These are phyloP conservation scores for Trametes maxima DNA, from an alignment of 768 basidiomycete genomes.

Conservation along the genomic window DNA sequence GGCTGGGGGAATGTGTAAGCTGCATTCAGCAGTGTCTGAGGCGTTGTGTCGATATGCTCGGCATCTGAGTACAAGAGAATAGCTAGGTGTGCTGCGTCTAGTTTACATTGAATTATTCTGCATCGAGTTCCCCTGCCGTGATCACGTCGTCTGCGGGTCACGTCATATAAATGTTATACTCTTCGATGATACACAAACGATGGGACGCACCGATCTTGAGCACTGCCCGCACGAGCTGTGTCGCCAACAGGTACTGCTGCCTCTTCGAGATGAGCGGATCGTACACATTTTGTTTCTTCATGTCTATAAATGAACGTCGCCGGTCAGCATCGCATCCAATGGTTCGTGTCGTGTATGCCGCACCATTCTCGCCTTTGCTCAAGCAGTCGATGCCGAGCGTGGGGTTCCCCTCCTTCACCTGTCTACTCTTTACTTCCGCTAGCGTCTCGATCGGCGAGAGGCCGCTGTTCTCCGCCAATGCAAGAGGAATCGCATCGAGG, in stretches of 20 bases:
- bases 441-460: slow-evolving; percentile 95
- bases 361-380: slow-evolving; percentile 84
- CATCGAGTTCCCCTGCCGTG: slow-evolving; percentile 67
- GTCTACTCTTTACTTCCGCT: slow-evolving; percentile 92
- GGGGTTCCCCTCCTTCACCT: slow-evolving; percentile 84
- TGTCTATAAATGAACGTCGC: slow-evolving; percentile 58
- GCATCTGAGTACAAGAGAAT: neutral
- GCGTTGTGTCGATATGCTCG: too few relatives aligned
- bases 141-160: slow-evolving; percentile 71
- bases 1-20: too few relatives aligned
- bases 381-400: slow-evolving; percentile 92
- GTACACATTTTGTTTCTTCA: slow-evolving; percentile 96
- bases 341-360: slow-evolving; percentile 26
- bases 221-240: slow-evolving; percentile 87
- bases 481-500: slow-evolving; percentile 92
- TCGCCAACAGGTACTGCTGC: slow-evolving; percentile 96
- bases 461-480: slow-evolving; percentile 97
- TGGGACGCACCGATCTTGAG: slow-evolving; percentile 75
- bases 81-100: slow-evolving; percentile 4
- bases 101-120: slow-evolving; percentile 42
- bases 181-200: neutral
- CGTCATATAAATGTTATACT: neutral
- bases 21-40: too few relatives aligned
- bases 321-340: neutral
- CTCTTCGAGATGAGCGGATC: slow-evolving; percentile 97